A percentile compares a stretch with the other conserved stretches of the same genome.
These are phyloP conservation scores for Eudorina sp. DNA, from an alignment of 139 green algal genomes.

Conservation along the genomic window DNA sequence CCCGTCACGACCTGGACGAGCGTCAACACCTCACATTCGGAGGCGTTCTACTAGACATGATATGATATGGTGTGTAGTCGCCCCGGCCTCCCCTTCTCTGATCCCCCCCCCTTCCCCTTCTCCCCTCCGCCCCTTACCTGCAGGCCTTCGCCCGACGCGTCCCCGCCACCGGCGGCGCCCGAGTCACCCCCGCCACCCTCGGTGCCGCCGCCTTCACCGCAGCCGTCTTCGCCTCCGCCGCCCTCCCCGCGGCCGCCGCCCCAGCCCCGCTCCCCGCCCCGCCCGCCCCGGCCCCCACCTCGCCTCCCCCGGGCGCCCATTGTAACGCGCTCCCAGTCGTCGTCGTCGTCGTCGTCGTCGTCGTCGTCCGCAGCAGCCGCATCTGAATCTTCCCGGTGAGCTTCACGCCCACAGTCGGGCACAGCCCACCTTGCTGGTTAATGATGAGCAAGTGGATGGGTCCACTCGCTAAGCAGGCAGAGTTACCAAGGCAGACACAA, in stretches of 20 bases:
- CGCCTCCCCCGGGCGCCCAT: not conserved
- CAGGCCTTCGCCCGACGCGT: not conserved
- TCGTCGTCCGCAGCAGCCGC: not conserved
- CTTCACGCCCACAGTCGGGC: not conserved
- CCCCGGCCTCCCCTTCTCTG: too few relatives aligned
- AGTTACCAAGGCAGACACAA: too few relatives aligned
- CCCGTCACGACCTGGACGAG: not conserved
- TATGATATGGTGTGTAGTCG: too few relatives aligned
- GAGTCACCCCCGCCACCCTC: not conserved
- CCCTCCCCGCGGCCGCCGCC: too few relatives aligned
- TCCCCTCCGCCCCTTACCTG: not conserved
- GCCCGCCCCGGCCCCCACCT: not conserved
- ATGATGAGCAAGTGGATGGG: too few relatives aligned
- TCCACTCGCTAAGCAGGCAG: too few relatives aligned
- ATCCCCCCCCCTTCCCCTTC: too few relatives aligned
- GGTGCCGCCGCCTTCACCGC: not conserved
- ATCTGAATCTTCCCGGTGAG: not conserved
- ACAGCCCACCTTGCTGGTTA: too few relatives aligned
- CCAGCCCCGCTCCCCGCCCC: too few relatives aligned
- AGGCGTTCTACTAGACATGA: too few relatives aligned
- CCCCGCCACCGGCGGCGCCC: not conserved
- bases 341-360: not conserved
- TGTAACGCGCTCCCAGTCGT: not conserved
- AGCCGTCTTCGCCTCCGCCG: not conserved
- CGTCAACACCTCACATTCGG: not conserved